These are phyloP conservation scores for Pestalotiopsis sp. DNA, from an alignment of 2,329 filamentous ascomycete species.

Conservation along the genomic window DNA sequence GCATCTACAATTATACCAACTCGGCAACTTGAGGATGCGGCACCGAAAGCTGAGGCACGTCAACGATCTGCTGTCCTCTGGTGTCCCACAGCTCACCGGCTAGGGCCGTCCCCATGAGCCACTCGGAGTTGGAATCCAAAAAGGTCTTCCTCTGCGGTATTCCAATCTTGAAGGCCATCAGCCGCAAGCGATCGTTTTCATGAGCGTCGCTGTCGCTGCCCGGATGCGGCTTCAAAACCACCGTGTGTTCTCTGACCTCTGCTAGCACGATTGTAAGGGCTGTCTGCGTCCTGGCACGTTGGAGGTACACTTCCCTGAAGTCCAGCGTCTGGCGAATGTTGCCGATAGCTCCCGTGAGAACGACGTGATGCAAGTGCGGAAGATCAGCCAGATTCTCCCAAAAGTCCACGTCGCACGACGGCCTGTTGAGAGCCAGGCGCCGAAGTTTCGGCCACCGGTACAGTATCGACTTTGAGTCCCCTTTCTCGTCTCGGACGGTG, in stretches of 20 bases:
- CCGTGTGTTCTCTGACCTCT: constrained; percentile 1
- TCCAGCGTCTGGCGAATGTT: neutral
- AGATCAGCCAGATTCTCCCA: constrained; percentile 12
- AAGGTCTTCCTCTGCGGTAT: constrained; percentile 8
- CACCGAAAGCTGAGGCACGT: neutral
- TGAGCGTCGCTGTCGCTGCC: neutral
- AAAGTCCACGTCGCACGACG: constrained; percentile 9
- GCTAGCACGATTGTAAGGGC: constrained; percentile 5
- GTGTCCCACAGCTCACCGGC: constrained; percentile 6
- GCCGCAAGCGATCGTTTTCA: neutral
- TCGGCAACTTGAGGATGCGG: neutral
- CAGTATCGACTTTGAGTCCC: neutral
- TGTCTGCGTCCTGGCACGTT: neutral
- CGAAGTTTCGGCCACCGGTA: constrained; percentile 12
- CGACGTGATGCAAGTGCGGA: constrained; percentile 8
- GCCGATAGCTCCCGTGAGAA: constrained; percentile 6
- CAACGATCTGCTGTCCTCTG: neutral
- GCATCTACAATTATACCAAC: neutral
- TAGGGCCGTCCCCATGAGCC: constrained; percentile 8
- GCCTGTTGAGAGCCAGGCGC: constrained; percentile 12
- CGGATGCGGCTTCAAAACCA: neutral
- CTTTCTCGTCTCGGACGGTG: constrained; percentile 6
- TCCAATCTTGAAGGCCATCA: constrained; percentile 3
- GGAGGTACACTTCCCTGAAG: neutral
- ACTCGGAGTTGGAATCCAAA: constrained; percentile 10